Conservation (phyloP, 2,329 filamentous ascomycete species). For the Penicillium sp. region DNA sequence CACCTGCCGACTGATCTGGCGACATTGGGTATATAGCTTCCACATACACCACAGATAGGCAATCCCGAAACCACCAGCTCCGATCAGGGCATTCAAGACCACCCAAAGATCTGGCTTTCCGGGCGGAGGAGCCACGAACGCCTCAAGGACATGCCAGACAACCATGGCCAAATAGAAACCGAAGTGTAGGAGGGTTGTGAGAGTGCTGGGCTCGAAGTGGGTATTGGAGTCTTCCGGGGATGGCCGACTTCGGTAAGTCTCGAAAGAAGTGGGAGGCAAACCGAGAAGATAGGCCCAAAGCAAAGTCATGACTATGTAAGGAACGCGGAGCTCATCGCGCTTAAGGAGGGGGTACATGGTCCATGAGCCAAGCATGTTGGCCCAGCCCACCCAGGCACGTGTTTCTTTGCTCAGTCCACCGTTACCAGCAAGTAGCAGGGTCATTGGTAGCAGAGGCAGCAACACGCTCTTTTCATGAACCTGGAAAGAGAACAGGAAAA, state of each 20-base stretch:
- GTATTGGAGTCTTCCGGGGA: constrained; percentile 33
- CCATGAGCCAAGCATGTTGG: constrained; percentile 84
- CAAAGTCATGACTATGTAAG: constrained; percentile 78
- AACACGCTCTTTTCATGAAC: constrained; percentile 98
- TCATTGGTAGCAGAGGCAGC: constrained; percentile 90
- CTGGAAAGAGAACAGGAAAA: constrained; percentile 96
- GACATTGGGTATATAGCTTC: constrained; percentile 48
- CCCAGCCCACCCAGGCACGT: constrained; percentile 92
- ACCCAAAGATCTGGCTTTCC: constrained; percentile 93
- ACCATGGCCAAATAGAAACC: constrained; percentile 75
- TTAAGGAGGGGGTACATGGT: constrained; percentile 90
- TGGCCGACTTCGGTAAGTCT: constrained; percentile 60
- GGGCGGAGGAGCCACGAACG: constrained; percentile 63
- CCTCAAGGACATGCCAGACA: constrained; percentile 75
- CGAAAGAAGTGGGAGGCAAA: constrained; percentile 72
- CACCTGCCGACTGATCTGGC: constrained; percentile 24
- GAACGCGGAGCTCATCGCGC: constrained; percentile 77
- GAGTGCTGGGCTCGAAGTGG: constrained; percentile 49
- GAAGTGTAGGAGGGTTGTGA: constrained; percentile 69
- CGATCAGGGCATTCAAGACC: constrained; percentile 82
- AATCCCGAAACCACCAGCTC: constrained; percentile 77
- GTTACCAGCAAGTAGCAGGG: constrained; percentile 73
- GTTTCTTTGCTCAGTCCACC: constrained; percentile 72
- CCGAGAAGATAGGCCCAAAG: constrained; percentile 92
- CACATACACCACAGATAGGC: constrained; percentile 91